Evolutionary conservation across 2,329 filamentous ascomycete genomes (phyloP).

Genomic region (Xylariomycetidae sp.): DNA sequence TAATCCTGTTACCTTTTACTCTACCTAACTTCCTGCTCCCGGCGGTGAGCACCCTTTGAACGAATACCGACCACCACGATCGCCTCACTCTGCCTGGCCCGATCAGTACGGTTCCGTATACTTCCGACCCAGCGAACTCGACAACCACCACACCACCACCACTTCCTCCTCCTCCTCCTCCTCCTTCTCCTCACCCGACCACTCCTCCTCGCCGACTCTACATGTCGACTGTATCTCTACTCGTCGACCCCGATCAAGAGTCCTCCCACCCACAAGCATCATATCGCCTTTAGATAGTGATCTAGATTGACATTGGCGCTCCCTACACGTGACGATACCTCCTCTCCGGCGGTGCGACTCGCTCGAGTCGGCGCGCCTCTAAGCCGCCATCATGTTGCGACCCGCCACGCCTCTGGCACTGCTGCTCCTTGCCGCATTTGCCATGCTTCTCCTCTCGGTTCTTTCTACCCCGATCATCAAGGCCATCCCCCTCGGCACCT

Average conservation of each 20-base stretch:
- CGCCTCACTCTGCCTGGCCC: slow-evolving; percentile 6
- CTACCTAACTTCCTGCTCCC: too few species aligned
- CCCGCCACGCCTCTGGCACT: slow-evolving; percentile 88
- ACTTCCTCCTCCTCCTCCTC: slow-evolving; percentile 7
- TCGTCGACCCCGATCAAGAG: slow-evolving; percentile 4
- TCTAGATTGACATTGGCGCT: too few species aligned
- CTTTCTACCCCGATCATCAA: slow-evolving; percentile 89
- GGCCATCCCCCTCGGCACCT: slow-evolving; percentile 75
- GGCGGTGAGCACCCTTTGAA: too few species aligned
- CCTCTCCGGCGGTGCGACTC: slow-evolving; percentile 21
- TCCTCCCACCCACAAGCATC: slow-evolving; percentile 1
- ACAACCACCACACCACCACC: slow-evolving; percentile 5
- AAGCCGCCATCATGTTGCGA: slow-evolving; percentile 63
- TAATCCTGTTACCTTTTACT: too few species aligned
- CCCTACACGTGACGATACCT: too few species aligned
- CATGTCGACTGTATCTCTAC: too few species aligned
- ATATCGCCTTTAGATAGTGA: neutral
- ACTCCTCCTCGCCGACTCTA: slow-evolving; percentile 5
- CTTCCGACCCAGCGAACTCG: slow-evolving; percentile 8
- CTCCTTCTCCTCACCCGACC: slow-evolving; percentile 6
- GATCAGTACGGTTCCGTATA: slow-evolving; percentile 7
- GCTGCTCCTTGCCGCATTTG: slow-evolving; percentile 80
- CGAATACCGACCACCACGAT: too few species aligned
- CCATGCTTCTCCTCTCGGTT: slow-evolving; percentile 75
- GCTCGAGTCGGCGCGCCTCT: slow-evolving; percentile 25